Percentiles rank a stretch among this genome's conserved stretches.
These are phyloP conservation scores for Limonomyces culmigenus DNA, from an alignment of 1,284 basidiomycete species.

Conservation along the genomic window DNA sequence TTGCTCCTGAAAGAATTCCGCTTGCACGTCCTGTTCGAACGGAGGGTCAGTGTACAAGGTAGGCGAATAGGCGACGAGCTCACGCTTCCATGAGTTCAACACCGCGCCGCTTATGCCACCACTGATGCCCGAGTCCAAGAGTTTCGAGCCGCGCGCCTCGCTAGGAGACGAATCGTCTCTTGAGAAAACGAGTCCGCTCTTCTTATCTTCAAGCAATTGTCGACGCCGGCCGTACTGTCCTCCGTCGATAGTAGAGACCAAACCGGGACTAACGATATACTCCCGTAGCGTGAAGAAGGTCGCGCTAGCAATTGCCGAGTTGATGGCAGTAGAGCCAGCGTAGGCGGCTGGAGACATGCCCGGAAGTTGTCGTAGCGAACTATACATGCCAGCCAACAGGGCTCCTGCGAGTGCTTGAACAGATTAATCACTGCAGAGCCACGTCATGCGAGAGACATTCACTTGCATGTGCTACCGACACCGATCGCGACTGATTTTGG, in stretches of 20 bases:
- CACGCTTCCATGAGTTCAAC: constrained; percentile 25
- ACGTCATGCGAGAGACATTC: constrained; percentile 24
- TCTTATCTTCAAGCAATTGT: constrained; percentile 15
- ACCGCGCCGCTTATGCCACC: constrained; percentile 44
- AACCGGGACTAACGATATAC: constrained; percentile 38
- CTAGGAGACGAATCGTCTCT: constrained; percentile 26
- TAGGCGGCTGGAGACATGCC: constrained; percentile 17
- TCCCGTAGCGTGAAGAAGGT: constrained; percentile 60
- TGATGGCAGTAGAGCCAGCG: constrained; percentile 36
- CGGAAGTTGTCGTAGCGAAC: constrained; percentile 25
- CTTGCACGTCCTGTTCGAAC: constrained; percentile 22
- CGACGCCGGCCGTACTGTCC: constrained; percentile 20
- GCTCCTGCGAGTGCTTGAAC: constrained; percentile 18
- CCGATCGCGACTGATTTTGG: constrained; percentile 33
- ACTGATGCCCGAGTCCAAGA: constrained; percentile 46
- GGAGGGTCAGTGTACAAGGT: not conserved
- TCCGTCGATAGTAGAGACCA: constrained; percentile 19
- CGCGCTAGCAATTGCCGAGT: constrained; percentile 46
- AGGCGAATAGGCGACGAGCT: constrained; percentile 1
- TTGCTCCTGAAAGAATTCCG: constrained; percentile 31
- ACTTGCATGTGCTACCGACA: constrained; percentile 56
- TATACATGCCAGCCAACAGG: constrained; percentile 36
- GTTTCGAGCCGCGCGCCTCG: constrained; percentile 31
- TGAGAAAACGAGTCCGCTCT: constrained; percentile 7
- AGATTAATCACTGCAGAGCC: constrained; percentile 11